Evolutionary conservation across 2,329 filamentous ascomycete genomes (phyloP).

Genomic region (Sphaerostilbella broomeana): DNA sequence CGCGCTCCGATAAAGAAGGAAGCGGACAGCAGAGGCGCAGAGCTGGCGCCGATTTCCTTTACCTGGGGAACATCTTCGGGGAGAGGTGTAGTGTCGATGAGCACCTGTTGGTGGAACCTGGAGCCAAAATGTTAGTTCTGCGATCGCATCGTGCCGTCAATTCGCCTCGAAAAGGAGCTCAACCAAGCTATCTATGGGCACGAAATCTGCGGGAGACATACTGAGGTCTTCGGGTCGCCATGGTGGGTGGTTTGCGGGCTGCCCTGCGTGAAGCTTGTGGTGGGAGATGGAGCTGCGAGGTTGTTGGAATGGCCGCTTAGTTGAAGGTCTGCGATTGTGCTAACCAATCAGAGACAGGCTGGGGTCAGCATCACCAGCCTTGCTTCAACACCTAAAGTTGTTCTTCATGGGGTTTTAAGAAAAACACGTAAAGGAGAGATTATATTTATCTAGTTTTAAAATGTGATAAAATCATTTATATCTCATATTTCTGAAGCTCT

Average conservation of each 20-base stretch:
- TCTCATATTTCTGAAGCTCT: no score
- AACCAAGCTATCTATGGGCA: neutral
- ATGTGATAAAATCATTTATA: no score
- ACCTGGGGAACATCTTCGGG: conserved; percentile 88
- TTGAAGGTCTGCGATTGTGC: conserved; percentile 32
- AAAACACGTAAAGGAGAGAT: no score
- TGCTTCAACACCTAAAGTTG: no score
- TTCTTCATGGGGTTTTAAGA: no score
- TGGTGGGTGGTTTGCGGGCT: conserved; percentile 28
- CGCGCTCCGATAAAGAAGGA: conserved; percentile 95
- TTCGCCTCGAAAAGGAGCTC: neutral
- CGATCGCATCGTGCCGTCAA: conserved; percentile 2
- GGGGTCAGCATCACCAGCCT: conserved; percentile 13
- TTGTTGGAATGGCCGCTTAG: conserved; percentile 22
- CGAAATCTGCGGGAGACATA: conserved; percentile 24
- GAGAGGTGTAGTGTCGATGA: conserved; percentile 93
- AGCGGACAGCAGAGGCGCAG: conserved; percentile 84
- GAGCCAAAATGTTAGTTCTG: conserved; percentile 3
- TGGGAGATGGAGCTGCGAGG: conserved; percentile 28
- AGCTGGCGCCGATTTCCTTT: conserved; percentile 86
- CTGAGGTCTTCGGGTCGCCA: conserved; percentile 38
- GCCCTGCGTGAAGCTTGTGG: conserved; percentile 22
- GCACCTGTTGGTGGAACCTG: conserved; percentile 90
- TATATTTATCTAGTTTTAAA: no score
- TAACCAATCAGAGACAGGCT: conserved; percentile 9